A percentile compares a stretch with the other conserved stretches of the same genome.
phyloP scores from a whole-genome alignment of 192 early-diverging fungal species.

The Obelidium mucronatum region DNA sequence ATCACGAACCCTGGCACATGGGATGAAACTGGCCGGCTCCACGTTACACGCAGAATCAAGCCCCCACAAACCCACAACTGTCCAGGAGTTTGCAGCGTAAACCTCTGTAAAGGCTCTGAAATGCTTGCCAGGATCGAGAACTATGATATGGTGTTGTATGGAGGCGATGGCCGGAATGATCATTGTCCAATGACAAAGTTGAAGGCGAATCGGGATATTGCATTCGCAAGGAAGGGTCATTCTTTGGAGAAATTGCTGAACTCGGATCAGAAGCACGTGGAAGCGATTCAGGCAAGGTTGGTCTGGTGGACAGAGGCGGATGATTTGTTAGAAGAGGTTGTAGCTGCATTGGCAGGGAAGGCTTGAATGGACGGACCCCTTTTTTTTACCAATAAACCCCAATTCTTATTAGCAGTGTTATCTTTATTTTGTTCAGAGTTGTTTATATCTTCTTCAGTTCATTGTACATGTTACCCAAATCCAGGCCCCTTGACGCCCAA shows the following conservation, averaged over 20 bases:
- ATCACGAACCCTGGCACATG: constrained; percentile 48
- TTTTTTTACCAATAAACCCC: neutral
- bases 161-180: constrained; percentile 52
- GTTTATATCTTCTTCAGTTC: too few species aligned
- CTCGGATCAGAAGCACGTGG: neutral
- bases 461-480: constrained; percentile 31
- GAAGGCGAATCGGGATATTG: constrained; percentile 15
- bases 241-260: constrained; percentile 31
- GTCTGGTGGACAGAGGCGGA: constrained; percentile 36
- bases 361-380: too few species aligned
- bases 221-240: constrained; percentile 25
- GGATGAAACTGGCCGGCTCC: constrained; percentile 27
- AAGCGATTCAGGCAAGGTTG: constrained; percentile 19
- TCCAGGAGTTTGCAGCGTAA: constrained; percentile 38
- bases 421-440: neutral
- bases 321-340: constrained; percentile 22
- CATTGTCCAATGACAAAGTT: constrained; percentile 51
- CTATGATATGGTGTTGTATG: constrained; percentile 42
- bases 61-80: constrained; percentile 35
- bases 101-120: constrained; percentile 50
- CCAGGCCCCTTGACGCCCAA: constrained; percentile 41
- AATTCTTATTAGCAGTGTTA: too few species aligned
- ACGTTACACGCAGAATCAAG: constrained; percentile 18
- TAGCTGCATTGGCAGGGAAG: neutral
- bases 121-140: constrained; percentile 23